Base-by-base conservation (phyloP, 768 basidiomycete species). In the Russula abietina region DNA sequence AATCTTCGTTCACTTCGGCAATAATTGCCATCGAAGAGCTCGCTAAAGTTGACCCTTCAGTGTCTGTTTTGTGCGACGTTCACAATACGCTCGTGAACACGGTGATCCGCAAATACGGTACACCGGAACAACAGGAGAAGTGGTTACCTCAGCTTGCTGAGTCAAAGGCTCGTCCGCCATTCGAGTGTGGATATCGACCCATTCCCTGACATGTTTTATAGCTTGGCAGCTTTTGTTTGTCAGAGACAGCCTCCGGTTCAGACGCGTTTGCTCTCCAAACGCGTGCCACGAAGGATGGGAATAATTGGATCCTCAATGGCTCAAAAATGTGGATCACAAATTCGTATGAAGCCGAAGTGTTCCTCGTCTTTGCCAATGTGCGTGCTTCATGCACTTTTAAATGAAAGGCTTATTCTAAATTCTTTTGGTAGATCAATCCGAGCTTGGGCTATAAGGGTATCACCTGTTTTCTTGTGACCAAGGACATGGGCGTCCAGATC, bases 321-420 rank as follows among this genome's bases (percentile, higher is more conserved):
- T 91, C 92, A 60, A 99, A 99, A 79, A 95, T 96, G 94, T 97
- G 94, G 94, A 97, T 98, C 63, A 96, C 94, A 28, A 98, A 98
- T 75, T 95, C 93, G 0, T 82, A 85, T 62, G 93, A 95, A 74
- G 93, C 93, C 1, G 91, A 93, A 51, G 81, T 95, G 45, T 91
- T 90, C 78, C 86, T 96, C 68, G 90, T 98, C 54, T 98, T 99
- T 65, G 97, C 97, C 56, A 99, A 92, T 65, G 92, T 93, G 61
- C 62, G 83, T 72, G n/a, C 9, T n/a, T 59, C 56, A 38, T 43
- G 32, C 32, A 32, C 28, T 55, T 55, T 33, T 43, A 14, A 48
- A 17, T 38, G 22, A 7, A 43, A 17, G 7, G 7, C 14, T 16
- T 10, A 10, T 45, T 12, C 38, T 36, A 52, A 16, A 22, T 53